Conservation (phyloP, 192 early-diverging fungal species). For the Coemansia sp. region DNA sequence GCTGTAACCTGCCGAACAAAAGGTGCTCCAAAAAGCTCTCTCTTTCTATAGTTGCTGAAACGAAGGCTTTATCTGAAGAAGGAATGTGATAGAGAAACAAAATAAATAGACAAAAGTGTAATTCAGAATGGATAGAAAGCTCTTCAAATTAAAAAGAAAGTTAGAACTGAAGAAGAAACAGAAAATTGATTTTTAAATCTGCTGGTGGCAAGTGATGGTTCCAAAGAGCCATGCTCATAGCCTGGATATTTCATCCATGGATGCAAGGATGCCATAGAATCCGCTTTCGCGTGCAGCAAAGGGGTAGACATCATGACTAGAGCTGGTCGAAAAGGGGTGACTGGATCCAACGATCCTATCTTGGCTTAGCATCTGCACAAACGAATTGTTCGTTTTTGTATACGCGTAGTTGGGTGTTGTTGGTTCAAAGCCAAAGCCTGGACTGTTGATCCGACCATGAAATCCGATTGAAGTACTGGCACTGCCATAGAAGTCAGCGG, state of each 20-base stretch:
- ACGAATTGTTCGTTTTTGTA: neutral
- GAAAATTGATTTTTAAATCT: too few species aligned
- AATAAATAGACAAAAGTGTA: too few species aligned
- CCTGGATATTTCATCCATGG: neutral
- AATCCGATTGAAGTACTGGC: neutral
- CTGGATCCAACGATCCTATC: neutral
- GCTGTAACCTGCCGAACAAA: neutral
- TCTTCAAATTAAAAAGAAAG: too few species aligned
- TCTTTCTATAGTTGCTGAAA: neutral
- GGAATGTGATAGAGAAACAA: neutral
- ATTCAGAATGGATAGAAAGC: too few species aligned
- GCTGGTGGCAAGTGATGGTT: too few species aligned
- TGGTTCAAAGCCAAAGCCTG: neutral
- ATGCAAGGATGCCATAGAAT: neutral
- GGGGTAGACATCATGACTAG: neutral
- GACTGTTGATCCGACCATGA: neutral
- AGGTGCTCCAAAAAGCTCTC: neutral
- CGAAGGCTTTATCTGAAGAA: neutral
- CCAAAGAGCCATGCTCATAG: too few species aligned
- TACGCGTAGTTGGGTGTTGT: neutral
- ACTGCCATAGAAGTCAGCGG: neutral
- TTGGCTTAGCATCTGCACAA: neutral
- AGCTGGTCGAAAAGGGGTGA: neutral
- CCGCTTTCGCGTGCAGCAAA: constrained; percentile 6
- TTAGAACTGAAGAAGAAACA: neutral